Conservation (phyloP, 176 grass and related monocot genomes). For the Aegilops sharonensis region DNA sequence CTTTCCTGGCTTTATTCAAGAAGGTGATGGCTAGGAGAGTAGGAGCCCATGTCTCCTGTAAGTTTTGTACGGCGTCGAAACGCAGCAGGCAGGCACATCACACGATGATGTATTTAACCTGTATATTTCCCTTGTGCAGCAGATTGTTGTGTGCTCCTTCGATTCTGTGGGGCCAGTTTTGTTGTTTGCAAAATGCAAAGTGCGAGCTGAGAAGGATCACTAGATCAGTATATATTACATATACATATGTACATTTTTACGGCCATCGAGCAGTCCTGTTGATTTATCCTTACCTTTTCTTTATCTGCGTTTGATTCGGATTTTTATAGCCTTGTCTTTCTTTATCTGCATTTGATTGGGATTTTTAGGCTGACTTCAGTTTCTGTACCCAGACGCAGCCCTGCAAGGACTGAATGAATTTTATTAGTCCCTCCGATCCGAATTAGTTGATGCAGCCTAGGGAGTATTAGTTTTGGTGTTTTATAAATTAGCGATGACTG, state of each 20-base stretch:
- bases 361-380: neutral
- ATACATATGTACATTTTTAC: too few relatives aligned
- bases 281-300: neutral
- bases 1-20: constrained; percentile 2
- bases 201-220: neutral
- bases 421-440: neutral
- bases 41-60: constrained; percentile 31
- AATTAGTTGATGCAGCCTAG: too few relatives aligned
- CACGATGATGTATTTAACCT: neutral
- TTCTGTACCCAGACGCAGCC: neutral
- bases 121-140: neutral
- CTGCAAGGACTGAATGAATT: neutral
- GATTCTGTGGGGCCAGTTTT: constrained; percentile 16
- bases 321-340: neutral
- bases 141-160: neutral
- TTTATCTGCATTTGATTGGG: neutral
- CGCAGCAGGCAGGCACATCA: constrained; percentile 18
- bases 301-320: neutral
- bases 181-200: neutral
- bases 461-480: too few relatives aligned
- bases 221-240: neutral
- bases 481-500: too few relatives aligned
- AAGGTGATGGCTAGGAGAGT: neutral
- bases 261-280: too few relatives aligned
- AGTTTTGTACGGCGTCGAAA: constrained; percentile 5